Conservation (phyloP, 495 filamentous ascomycete species). For the Chlorociboria aeruginascens region DNA sequence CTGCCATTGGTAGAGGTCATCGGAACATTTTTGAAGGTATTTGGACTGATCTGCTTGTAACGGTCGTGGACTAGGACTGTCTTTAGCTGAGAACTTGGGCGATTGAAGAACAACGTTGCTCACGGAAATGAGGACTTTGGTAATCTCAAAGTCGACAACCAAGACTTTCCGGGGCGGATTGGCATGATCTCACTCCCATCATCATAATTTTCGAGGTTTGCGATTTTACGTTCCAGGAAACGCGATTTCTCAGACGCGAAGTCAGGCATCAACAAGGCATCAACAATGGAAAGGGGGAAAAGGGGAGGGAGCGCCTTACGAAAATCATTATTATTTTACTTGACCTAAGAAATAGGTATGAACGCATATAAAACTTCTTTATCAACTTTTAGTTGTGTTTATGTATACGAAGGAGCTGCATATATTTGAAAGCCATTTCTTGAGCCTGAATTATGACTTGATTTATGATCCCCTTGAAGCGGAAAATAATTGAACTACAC, state of each 20-base stretch:
- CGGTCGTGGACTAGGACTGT: constrained; percentile 27
- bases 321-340: no score
- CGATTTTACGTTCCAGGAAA: constrained; percentile 1
- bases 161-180: constrained; percentile 36
- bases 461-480: no score
- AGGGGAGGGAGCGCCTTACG: no score
- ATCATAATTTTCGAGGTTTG: constrained; percentile 1
- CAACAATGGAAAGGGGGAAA: no score
- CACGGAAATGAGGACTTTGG: constrained; percentile 47
- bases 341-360: no score
- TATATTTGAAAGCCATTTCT: no score
- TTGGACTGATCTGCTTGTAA: constrained; percentile 38
- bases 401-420: no score
- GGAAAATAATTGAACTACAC: no score
- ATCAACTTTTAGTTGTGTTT: no score
- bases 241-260: neutral
- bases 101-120: neutral
- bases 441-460: no score
- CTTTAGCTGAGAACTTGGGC: neutral
- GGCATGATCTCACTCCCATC: constrained; percentile 30
- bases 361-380: no score
- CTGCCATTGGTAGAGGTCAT: constrained; percentile 87
- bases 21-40: constrained; percentile 69
- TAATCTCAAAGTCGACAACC: constrained; percentile 48
- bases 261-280: constrained; percentile 5